Conservation (phyloP, 805 yeast genomes). For the Kodamaea laetipori region DNA sequence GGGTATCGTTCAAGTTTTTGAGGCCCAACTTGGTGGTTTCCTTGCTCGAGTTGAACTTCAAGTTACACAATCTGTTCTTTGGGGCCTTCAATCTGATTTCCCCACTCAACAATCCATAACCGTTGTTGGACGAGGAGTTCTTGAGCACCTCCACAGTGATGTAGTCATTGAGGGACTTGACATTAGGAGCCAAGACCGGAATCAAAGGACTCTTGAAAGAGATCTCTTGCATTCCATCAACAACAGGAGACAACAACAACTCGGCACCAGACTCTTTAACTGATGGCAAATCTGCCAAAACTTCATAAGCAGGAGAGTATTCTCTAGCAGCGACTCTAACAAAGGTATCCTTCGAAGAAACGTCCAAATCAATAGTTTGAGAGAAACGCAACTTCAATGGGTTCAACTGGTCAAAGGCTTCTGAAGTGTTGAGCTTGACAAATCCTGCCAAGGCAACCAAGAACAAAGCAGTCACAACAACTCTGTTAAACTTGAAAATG, state of each 20-base stretch:
- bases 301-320: slow-evolving; percentile 44
- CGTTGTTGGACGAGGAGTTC: slow-evolving; percentile 46
- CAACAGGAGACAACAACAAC: slow-evolving; percentile 37
- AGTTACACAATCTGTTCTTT: slow-evolving; percentile 64
- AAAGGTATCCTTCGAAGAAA: slow-evolving; percentile 28
- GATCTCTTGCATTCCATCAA: slow-evolving; percentile 57
- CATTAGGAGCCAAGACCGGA: slow-evolving; percentile 33
- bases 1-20: slow-evolving; percentile 40
- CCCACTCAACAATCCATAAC: slow-evolving; percentile 63
- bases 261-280: slow-evolving; percentile 38
- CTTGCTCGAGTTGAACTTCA: slow-evolving; percentile 57
- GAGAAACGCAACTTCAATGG: slow-evolving; percentile 76
- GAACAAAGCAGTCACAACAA: slow-evolving; percentile 45
- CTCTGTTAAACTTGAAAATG: slow-evolving; percentile 62
- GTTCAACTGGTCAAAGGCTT: slow-evolving; percentile 60
- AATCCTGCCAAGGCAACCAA: slow-evolving; percentile 32
- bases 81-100: slow-evolving; percentile 58
- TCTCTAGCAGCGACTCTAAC: slow-evolving; percentile 55
- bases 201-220: slow-evolving; percentile 53
- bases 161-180: slow-evolving; percentile 43
- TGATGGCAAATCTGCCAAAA: slow-evolving; percentile 66
- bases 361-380: slow-evolving; percentile 56
- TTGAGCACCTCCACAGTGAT: slow-evolving; percentile 53
- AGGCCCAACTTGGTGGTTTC: slow-evolving; percentile 29
- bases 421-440: slow-evolving; percentile 34